These are phyloP conservation scores for Citrus hindsii DNA, from an alignment of 345 rosid genomes.

Conservation along the genomic window DNA sequence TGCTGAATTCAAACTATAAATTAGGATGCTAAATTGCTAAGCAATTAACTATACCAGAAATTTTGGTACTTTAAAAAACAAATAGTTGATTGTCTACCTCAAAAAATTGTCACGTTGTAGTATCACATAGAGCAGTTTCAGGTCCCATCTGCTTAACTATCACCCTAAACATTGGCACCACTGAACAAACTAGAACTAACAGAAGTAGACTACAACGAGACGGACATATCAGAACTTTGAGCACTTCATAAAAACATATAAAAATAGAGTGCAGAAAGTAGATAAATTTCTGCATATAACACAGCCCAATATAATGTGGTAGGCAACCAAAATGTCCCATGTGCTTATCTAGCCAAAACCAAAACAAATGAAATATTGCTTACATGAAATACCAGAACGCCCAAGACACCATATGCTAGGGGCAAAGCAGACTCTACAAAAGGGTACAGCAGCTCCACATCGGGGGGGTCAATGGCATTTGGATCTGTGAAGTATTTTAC, in stretches of 20 bases:
- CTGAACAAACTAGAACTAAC: background rate
- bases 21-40: background rate
- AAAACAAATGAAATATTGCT: constrained; percentile 23
- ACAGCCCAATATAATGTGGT: background rate
- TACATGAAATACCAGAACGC: constrained; percentile 88
- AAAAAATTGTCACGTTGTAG: background rate
- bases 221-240: background rate
- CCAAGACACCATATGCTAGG: constrained; percentile 87
- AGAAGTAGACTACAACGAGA: background rate
- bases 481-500: constrained; percentile 94
- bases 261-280: background rate
- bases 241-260: background rate
- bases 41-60: background rate
- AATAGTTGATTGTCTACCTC: background rate
- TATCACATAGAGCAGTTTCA: background rate
- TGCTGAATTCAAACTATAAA: background rate
- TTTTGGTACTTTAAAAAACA: background rate
- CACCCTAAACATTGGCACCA: background rate
- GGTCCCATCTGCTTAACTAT: background rate
- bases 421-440: constrained; percentile 95
- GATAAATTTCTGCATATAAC: background rate
- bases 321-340: background rate
- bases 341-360: background rate
- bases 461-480: constrained; percentile 79
- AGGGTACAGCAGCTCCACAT: constrained; percentile 81